Conservation (phyloP, 805 yeast genomes). For the Starmerella potacharoeniae region DNA sequence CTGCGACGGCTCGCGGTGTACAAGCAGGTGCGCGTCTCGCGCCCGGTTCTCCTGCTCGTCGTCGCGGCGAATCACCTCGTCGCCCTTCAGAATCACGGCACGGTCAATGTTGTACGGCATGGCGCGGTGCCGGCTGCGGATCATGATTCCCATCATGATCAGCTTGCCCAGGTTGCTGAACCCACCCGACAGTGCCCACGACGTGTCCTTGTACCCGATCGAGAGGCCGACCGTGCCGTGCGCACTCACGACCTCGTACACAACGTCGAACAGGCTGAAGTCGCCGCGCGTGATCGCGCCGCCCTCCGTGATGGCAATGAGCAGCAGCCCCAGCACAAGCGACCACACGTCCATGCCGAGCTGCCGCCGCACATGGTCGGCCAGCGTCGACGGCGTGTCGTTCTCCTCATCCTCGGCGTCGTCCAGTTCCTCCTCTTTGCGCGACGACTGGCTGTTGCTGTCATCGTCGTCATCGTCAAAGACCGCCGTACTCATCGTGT, state of each 20-base stretch:
- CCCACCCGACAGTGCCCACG: constrained; percentile 61
- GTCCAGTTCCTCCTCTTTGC: constrained; percentile 6
- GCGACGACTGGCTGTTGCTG: constrained; percentile 19
- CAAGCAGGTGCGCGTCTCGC: constrained; percentile 15
- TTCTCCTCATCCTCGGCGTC: constrained; percentile 23
- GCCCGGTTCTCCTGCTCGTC: constrained; percentile 20
- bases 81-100: constrained; percentile 78
- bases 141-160: constrained; percentile 77
- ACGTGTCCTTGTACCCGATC: constrained; percentile 60
- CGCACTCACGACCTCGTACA: constrained; percentile 87
- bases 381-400: constrained; percentile 29
- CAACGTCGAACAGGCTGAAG: constrained; percentile 39
- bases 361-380: constrained; percentile 70
- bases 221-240: constrained; percentile 95
- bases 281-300: constrained; percentile 33
- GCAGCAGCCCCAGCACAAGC: constrained; percentile 69
- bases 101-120: constrained; percentile 87
- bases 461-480: constrained; percentile 15
- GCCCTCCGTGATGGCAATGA: constrained; percentile 81
- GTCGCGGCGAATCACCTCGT: constrained; percentile 30
- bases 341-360: constrained; percentile 93
- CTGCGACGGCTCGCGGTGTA: constrained; percentile 14
- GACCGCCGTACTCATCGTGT: neutral
- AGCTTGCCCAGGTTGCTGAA: constrained; percentile 67
- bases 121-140: constrained; percentile 95